These are phyloP conservation scores for Calocybe cyanea DNA, from an alignment of 768 basidiomycete species.

Conservation along the genomic window DNA sequence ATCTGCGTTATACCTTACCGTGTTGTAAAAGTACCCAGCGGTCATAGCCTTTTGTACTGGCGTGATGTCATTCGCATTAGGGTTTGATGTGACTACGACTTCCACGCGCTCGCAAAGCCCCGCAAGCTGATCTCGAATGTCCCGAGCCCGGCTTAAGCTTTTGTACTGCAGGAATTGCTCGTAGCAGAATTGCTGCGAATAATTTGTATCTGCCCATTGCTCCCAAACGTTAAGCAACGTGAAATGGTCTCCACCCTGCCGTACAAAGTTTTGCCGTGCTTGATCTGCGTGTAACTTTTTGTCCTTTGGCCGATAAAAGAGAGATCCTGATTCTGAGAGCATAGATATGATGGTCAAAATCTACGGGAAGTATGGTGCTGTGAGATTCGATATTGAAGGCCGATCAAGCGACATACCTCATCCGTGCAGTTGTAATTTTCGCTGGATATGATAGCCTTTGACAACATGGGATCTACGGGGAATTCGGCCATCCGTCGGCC, in stretches of 20 bases:
- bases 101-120: slow-evolving; percentile 96
- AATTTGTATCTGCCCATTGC: slow-evolving; percentile 98
- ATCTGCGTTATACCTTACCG: slow-evolving; percentile 43
- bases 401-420: slow-evolving; percentile 55
- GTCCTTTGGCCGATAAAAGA: slow-evolving; percentile 97
- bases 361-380: slow-evolving; percentile 32
- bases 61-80: slow-evolving; percentile 89
- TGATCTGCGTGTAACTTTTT: slow-evolving; percentile 98
- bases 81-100: slow-evolving; percentile 81
- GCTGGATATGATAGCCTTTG: slow-evolving; percentile 93
- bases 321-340: slow-evolving; percentile 91
- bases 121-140: slow-evolving; percentile 94
- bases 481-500: slow-evolving; percentile 98
- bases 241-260: slow-evolving; percentile 95
- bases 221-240: slow-evolving; percentile 98
- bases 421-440: slow-evolving; percentile 94
- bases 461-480: slow-evolving; percentile 97
- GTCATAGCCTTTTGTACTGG: slow-evolving; percentile 95
- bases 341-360: slow-evolving; percentile 96
- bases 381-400: neutral
- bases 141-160: slow-evolving; percentile 88
- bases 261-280: slow-evolving; percentile 95
- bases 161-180: slow-evolving; percentile 96
- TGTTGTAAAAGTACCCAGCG: slow-evolving; percentile 94
- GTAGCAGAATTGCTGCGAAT: slow-evolving; percentile 95